Evolutionary conservation across 805 yeast genomes (phyloP).

Genomic region (Danielia oregonensis): DNA sequence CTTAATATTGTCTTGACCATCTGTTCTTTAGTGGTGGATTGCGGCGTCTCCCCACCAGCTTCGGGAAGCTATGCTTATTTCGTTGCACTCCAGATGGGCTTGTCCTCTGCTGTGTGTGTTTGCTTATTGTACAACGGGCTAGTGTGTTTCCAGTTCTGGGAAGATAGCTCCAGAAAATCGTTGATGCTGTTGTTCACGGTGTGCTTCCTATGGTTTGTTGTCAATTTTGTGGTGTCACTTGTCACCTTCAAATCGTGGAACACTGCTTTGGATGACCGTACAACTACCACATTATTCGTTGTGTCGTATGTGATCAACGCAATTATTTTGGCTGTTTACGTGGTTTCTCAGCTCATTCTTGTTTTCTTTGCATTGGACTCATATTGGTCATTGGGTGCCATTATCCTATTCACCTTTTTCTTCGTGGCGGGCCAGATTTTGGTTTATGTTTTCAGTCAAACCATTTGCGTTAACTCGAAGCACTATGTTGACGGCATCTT

Average conservation of each 20-base stretch:
- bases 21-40: slow-evolving; percentile 73
- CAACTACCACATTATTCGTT: slow-evolving; percentile 67
- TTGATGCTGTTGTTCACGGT: slow-evolving; percentile 52
- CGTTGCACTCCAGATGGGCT: slow-evolving; percentile 76
- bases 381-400: slow-evolving; percentile 90
- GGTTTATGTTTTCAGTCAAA: slow-evolving; percentile 61
- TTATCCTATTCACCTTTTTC: slow-evolving; percentile 64
- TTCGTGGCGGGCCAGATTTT: slow-evolving; percentile 79
- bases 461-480: slow-evolving; percentile 64
- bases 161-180: slow-evolving; percentile 78
- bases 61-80: slow-evolving; percentile 72
- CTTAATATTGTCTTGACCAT: slow-evolving; percentile 54
- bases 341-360: slow-evolving; percentile 63
- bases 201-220: slow-evolving; percentile 54
- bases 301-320: slow-evolving; percentile 73
- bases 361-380: slow-evolving; percentile 66
- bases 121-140: slow-evolving; percentile 70
- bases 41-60: slow-evolving; percentile 91
- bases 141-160: slow-evolving; percentile 87
- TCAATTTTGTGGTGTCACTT: slow-evolving; percentile 64
- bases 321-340: slow-evolving; percentile 56
- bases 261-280: slow-evolving; percentile 44
- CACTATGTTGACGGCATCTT: slow-evolving; percentile 92
- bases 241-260: slow-evolving; percentile 68
- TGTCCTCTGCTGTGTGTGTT: slow-evolving; percentile 69